Percentiles rank a stretch among this genome's conserved stretches.
Evolutionary conservation across 257 asterid species (phyloP).

Genomic region (Salvia hispanica): DNA sequence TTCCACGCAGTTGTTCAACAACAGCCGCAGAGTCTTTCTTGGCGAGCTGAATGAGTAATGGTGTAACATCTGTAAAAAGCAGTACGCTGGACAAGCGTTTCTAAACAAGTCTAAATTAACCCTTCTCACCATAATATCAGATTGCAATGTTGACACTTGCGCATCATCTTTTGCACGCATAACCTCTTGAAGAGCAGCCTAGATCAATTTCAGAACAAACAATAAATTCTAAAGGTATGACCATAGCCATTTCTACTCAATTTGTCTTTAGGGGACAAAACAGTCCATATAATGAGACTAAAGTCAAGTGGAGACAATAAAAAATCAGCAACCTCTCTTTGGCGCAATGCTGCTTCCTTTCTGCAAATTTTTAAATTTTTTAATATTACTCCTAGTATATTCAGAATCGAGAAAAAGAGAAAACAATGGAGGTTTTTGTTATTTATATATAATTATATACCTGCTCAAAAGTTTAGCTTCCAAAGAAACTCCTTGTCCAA

Average conservation of each 20-base stretch:
- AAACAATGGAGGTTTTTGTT: constrained; percentile 30
- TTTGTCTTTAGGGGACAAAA: constrained; percentile 12
- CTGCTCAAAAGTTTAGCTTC: constrained; percentile 97
- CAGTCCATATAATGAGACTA: constrained; percentile 25
- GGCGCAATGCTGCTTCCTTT: constrained; percentile 93
- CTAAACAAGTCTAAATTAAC: too few species aligned
- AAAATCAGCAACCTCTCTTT: constrained; percentile 76
- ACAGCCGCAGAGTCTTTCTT: constrained; percentile 64
- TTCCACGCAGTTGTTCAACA: constrained; percentile 58
- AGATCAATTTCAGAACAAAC: constrained; percentile 26
- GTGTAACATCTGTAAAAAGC: too few species aligned
- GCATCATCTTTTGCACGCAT: constrained; percentile 70
- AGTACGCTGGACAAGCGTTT: too few species aligned
- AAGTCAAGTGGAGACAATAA: constrained; percentile 25
- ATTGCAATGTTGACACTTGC: constrained; percentile 63
- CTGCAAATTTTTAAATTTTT: constrained; percentile 47
- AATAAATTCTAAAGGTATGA: constrained; percentile 21
- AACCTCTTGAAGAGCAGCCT: constrained; percentile 97
- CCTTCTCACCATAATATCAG: constrained; percentile 39
- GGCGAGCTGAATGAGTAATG: constrained; percentile 45
- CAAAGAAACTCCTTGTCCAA: constrained; percentile 94
- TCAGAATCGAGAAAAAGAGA: constrained; percentile 27
- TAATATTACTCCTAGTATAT: constrained; percentile 25
- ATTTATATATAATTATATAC: constrained; percentile 34
- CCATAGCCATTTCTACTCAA: constrained; percentile 26